Evolutionary conservation across 2,329 filamentous ascomycete species (phyloP).

Genomic region (Chaetomium strumarium): DNA sequence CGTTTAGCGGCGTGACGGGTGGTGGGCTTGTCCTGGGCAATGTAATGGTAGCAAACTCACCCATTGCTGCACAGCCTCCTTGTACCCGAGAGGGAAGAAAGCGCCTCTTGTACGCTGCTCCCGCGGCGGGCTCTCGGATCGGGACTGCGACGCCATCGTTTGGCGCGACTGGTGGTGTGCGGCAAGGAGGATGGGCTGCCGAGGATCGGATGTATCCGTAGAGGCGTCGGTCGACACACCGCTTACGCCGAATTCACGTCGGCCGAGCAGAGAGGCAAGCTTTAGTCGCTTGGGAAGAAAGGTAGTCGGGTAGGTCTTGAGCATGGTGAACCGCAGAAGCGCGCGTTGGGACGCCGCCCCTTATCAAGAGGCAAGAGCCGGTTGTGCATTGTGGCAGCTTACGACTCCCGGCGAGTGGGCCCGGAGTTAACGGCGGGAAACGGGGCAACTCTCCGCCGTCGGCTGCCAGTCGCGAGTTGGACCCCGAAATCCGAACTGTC

Average conservation of each 20-base stretch:
- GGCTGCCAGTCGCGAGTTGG: too few species aligned
- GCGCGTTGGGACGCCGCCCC: conserved; percentile 18
- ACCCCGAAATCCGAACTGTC: too few species aligned
- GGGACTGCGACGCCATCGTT: conserved; percentile 8
- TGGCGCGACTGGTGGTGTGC: conserved; percentile 13
- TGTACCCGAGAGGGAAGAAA: conserved; percentile 84
- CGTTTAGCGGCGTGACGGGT: conserved; percentile 7
- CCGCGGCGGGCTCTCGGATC: conserved; percentile 6
- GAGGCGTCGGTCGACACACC: conserved; percentile 29
- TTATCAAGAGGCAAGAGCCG: conserved; percentile 10
- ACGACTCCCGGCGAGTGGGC: too few species aligned
- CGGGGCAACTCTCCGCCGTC: too few species aligned
- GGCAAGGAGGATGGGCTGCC: conserved; percentile 23
- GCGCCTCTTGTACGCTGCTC: conserved; percentile 39
- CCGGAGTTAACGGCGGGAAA: too few species aligned
- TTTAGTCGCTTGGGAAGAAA: conserved; percentile 22
- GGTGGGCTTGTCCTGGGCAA: neutral
- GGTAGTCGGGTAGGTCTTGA: conserved; percentile 21
- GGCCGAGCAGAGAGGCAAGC: conserved; percentile 8
- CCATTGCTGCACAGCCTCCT: conserved; percentile 89
- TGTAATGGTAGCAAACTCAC: conserved; percentile 41
- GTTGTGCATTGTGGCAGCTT: conserved; percentile 9
- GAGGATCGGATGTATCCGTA: conserved; percentile 12
- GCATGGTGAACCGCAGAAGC: conserved; percentile 18
- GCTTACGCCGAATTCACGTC: conserved; percentile 7